Base-by-base conservation (phyloP, 345 rosid genomes). In the Salix dunnii region DNA sequence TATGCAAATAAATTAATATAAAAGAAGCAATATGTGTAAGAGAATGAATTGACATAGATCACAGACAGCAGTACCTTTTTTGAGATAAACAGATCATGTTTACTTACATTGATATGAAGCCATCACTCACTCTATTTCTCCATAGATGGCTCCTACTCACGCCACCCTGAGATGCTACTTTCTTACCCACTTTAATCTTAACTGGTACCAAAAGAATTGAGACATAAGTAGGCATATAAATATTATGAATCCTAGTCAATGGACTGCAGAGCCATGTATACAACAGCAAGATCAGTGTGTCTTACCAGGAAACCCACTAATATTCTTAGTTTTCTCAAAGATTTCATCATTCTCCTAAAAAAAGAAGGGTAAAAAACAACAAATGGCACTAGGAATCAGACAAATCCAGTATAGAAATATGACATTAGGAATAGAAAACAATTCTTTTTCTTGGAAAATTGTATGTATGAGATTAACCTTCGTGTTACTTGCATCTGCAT, bases 81-180 rank as follows among this genome's bases (percentile, higher is more conserved):
- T 27, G 30, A 40, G 21, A 68, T 6, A 33, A 21, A 21, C 27
- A 2, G 9, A 35, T 23, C 21, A 49, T 7, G 28, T 53, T 65
- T 82, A 78, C 89, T 91, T 80, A 91, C 94, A 67, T 81, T 69
- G 61, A 78, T 36, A 86, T 48, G 78, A 79, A 83, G 65, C 89
- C 82, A 62, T 86, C 87, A 62, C 92, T 90, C 35, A 74, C 77
- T 75, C 83, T 75, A 70, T 79, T 87, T 82, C 84, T 87, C 76
- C 71, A 43, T 35, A 83, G 71, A 72, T 62, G 78, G 72, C 76
- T 85, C 79, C 84, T 84, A 78, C 65, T 67, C 40, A 78, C 87
- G 83, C 82, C 85, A 63, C 72, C 71, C 72, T 51, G 84, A 21
- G 85, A 78, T 65, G 81, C 67, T 67, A 79, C 82, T 74, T 83